phyloP scores from a whole-genome alignment of 495 filamentous ascomycete genomes.

The Trichoderma reesei region DNA sequence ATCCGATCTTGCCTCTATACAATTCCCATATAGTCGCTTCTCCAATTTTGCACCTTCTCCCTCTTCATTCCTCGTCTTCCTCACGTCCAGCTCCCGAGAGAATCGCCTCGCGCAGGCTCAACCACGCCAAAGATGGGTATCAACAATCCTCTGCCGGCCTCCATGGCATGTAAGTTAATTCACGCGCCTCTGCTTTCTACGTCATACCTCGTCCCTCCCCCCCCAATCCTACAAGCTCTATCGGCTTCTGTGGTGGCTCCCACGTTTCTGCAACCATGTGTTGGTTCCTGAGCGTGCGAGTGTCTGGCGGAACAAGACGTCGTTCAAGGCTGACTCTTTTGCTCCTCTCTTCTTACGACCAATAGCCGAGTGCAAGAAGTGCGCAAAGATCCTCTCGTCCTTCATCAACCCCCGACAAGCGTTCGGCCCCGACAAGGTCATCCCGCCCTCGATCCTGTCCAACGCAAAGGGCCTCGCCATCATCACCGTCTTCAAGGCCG shows the following conservation, averaged over 20 bases:
- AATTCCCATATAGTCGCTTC: neutral
- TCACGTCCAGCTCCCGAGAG: neutral
- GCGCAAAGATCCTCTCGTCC: conserved; percentile 83
- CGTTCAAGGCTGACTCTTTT: conserved; percentile 10
- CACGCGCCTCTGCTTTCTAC: conserved; percentile 13
- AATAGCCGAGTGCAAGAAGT: conserved; percentile 79
- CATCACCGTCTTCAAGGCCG: conserved; percentile 90
- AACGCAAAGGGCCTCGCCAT: conserved; percentile 95
- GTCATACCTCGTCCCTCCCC: neutral
- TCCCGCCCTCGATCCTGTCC: conserved; percentile 81
- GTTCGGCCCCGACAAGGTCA: conserved; percentile 95
- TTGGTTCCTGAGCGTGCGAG: neutral
- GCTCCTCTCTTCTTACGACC: neutral
- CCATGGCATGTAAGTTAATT: conserved; percentile 44
- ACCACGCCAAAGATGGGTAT: conserved; percentile 37
- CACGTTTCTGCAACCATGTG: too few species aligned
- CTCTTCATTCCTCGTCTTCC: neutral
- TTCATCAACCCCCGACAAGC: conserved; percentile 92
- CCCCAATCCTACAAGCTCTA: neutral
- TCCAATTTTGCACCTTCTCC: conserved; percentile 1
- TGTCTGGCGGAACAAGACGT: neutral
- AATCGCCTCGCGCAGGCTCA: conserved; percentile 7
- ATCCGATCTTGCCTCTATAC: neutral
- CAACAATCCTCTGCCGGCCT: conserved; percentile 50
- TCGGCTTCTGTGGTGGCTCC: neutral